Base-by-base conservation (phyloP, 495 filamentous ascomycete species). In the Opeltia flavorubescens region DNA sequence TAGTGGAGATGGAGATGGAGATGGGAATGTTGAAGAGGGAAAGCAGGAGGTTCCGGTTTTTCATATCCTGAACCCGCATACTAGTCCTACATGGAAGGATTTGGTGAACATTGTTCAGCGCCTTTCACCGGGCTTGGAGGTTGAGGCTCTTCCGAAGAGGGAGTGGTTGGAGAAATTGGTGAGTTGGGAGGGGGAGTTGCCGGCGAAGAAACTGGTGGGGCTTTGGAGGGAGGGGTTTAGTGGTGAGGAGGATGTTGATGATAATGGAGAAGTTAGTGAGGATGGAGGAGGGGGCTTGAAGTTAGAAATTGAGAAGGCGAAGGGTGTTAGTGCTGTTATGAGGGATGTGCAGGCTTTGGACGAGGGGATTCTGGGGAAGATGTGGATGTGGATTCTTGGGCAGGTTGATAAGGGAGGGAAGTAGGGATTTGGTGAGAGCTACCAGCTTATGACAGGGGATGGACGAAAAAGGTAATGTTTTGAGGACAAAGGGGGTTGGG, bases 31-130 rank as follows among this genome's bases (percentile, higher is more conserved):
- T 7, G 13, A 15, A 25, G 17, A 26, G 9, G 24, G 17, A 35
- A 11, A 11, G 9, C 12, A 25, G 7, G 30, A 44, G 23, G 46
- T 49, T n/a, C 56, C 50, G 3, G 61, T 78, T 34, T 73, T 62
- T 42, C 71, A 78, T 50, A 55, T 78, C 12, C 47, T 76, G 20
- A 80, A 77, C 51, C 54, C 56, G 7, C 46, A 65, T 33, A 55
- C 29, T 8, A 44, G 51, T 12, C 59, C 66, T n/a, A 62, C 50
- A 2, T 79, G 72, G 76, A 50, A 34, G 3, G 55, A 64, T 27
- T 46, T 77, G 9, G 57, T 78, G 7, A 17, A 49, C 3, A 75
- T 70, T 66, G 36, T 74, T 17, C 47, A 59, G 38, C 47, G 56
- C 20, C 46, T 52, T 1, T 48, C 44, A 4, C 45, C 47, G 6